These are phyloP conservation scores for Volvox africanus DNA, from an alignment of 139 green algal genomes.

Conservation along the genomic window DNA sequence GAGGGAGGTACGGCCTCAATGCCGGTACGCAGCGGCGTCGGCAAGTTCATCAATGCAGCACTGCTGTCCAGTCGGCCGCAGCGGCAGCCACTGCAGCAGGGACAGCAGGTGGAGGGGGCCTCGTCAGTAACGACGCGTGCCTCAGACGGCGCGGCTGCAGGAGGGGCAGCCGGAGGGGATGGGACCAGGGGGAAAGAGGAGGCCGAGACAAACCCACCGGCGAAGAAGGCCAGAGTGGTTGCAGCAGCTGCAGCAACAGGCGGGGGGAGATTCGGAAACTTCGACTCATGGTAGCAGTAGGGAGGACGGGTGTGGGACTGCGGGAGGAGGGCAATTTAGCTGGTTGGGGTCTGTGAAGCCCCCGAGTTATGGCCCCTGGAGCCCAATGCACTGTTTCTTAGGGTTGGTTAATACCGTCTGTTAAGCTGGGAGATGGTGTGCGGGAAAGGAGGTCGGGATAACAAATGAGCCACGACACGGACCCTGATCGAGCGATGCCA, in stretches of 20 bases:
- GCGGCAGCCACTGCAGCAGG: background rate
- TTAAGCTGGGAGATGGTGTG: no score
- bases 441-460: no score
- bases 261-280: conserved; percentile 79
- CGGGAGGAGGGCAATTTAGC: background rate
- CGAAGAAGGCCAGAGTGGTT: conserved; percentile 71
- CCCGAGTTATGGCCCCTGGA: no score
- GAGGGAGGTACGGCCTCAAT: background rate
- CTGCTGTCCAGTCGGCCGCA: background rate
- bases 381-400: no score
- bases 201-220: conserved; percentile 36
- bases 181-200: background rate
- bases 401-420: no score
- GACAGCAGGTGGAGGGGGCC: conserved; percentile 19
- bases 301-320: background rate
- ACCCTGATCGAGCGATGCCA: no score
- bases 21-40: conserved; percentile 62
- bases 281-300: conserved; percentile 77
- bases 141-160: background rate
- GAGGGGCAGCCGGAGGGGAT: background rate
- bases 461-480: no score
- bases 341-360: no score
- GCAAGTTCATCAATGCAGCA: conserved; percentile 70
- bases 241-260: no score
- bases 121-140: background rate